These are phyloP conservation scores for Russula virescens DNA, from an alignment of 768 basidiomycete species.

Conservation along the genomic window DNA sequence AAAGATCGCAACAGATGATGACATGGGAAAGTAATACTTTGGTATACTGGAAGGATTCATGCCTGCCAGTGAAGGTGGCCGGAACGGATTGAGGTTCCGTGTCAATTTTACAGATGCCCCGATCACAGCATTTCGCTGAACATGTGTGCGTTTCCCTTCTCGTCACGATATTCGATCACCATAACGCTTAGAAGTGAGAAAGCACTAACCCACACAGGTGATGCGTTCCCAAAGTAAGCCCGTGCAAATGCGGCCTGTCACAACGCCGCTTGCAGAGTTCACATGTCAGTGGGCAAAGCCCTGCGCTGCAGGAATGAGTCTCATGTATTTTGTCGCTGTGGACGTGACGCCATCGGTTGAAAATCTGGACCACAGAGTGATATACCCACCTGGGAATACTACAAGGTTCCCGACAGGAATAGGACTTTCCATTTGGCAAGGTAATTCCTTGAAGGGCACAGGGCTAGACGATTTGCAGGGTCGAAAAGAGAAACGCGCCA, in stretches of 20 bases:
- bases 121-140: slow-evolving; percentile 35
- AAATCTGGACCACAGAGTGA: not conserved
- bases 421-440: slow-evolving; percentile 4
- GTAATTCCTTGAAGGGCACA: slow-evolving; percentile 14
- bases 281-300: slow-evolving; percentile 50
- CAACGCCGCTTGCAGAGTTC: slow-evolving; percentile 53
- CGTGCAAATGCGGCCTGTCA: slow-evolving; percentile 46
- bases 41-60: slow-evolving; percentile 59
- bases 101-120: slow-evolving; percentile 55
- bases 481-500: not conserved
- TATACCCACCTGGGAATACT: slow-evolving; percentile 8
- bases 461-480: slow-evolving; percentile 3
- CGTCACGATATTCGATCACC: not conserved
- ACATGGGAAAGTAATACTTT: slow-evolving; percentile 39
- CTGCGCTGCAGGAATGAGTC: slow-evolving; percentile 45
- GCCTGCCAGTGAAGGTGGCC: slow-evolving; percentile 54
- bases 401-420: slow-evolving; percentile 17
- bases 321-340: slow-evolving; percentile 42
- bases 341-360: not conserved
- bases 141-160: slow-evolving; percentile 50
- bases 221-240: slow-evolving; percentile 33
- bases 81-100: slow-evolving; percentile 54
- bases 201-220: slow-evolving; percentile 53
- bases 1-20: not conserved
- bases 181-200: not conserved